phyloP scores from a whole-genome alignment of 495 filamentous ascomycete species.

The Aspergillus hancockii region DNA sequence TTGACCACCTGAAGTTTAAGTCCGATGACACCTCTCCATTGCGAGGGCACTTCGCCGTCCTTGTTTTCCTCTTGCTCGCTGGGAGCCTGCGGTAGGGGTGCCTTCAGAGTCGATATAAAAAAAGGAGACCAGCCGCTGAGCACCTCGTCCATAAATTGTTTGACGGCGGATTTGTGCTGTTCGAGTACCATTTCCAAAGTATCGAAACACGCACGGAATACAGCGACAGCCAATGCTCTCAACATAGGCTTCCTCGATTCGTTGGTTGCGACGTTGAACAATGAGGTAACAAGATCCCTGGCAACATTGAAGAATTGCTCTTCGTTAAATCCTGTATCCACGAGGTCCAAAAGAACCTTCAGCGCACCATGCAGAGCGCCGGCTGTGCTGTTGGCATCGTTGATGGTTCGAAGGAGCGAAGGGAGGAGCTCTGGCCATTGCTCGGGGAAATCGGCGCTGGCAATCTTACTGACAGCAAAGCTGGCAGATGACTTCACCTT shows the following conservation, averaged over 20 bases:
- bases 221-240: constrained; percentile 78
- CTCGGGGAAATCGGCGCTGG: constrained; percentile 88
- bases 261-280: constrained; percentile 80
- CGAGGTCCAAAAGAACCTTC: constrained; percentile 82
- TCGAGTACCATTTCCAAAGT: constrained; percentile 95
- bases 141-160: constrained; percentile 82
- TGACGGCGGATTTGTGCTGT: constrained; percentile 80
- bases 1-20: constrained; percentile 89
- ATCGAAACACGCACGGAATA: constrained; percentile 90
- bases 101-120: constrained; percentile 71
- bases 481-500: constrained; percentile 86
- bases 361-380: constrained; percentile 84
- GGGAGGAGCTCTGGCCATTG: constrained; percentile 88
- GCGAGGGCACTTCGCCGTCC: constrained; percentile 43
- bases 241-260: constrained; percentile 69
- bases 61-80: constrained; percentile 56
- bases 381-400: constrained; percentile 62
- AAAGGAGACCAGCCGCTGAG: constrained; percentile 84
- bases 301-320: constrained; percentile 92
- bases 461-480: constrained; percentile 94
- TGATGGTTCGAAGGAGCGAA: constrained; percentile 74
- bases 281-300: constrained; percentile 74
- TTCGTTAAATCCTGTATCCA: constrained; percentile 89
- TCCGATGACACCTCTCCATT: constrained; percentile 77
- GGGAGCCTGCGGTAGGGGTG: constrained; percentile 65